Evolutionary conservation across 371 early-diverging fungal species (phyloP), one percentile per base, ranked within the genome.

Genomic region (Lichtheimia corymbifera): DNA sequence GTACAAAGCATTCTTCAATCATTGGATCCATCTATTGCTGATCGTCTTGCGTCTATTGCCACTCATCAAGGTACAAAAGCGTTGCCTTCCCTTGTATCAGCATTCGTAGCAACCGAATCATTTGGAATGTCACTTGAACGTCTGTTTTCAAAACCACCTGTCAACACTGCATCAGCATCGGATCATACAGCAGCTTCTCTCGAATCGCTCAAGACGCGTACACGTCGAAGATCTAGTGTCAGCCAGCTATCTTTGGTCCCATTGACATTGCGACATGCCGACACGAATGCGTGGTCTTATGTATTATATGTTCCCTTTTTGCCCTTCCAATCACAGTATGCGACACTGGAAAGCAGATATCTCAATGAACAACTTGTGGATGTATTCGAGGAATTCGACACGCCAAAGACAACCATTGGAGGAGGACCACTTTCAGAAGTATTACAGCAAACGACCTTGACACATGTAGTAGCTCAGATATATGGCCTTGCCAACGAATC

Each of bases 321-420:
- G 54, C 68, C 78, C 0, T 82, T 79, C 64, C 90, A 90, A 55
- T 82, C 87, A 44, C 79, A 83, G 42, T 89, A 85, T 72, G 79
- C 76, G 2, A 67, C 77, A 14, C 68, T 81, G 9, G 90, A 90
- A 53, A 67, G 62, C 0, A 66, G 71, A 4, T 77, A 82, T 61
- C 66, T 87, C 9, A 61, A 49, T 5, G 58, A 64, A 5, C 47
- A 75, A 24, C 53, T 81, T 12, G 51, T 62, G 6, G 44, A 58
- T 2, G 52, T 74, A 2, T 73, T 85, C 17, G 59, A 61, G 27
- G 55, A 58, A n/a, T n/a, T 61, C 24, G 52, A 43, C 24, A 20
- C 67, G 9, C 2, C 12, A 2, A 28, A 24, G 2, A 14, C 25
- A 58, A 72, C 65, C 44, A 50, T 55, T 43, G n/a, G 18, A 47